Conservation (phyloP, 345 rosid genomes). For the Carallia brachiata region DNA sequence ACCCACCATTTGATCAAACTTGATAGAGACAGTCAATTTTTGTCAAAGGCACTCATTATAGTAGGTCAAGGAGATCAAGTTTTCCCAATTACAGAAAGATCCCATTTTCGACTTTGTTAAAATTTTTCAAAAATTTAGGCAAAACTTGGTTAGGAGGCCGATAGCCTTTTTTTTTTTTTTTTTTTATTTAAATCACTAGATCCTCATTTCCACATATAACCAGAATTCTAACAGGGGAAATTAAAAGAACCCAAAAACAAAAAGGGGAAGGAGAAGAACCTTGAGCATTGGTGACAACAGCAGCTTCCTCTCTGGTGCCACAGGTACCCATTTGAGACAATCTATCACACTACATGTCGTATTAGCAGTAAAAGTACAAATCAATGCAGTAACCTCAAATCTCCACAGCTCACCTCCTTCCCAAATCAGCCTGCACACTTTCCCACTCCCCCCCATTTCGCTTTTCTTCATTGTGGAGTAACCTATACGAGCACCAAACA, state of each 20-base stretch:
- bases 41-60: too few relatives aligned
- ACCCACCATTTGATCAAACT: too few relatives aligned
- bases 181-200: too few relatives aligned
- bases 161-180: too few relatives aligned
- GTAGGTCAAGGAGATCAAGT: too few relatives aligned
- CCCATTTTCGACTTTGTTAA: too few relatives aligned
- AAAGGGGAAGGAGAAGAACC: slow-evolving; percentile 31
- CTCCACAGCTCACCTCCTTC: neutral
- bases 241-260: neutral
- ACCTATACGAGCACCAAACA: neutral
- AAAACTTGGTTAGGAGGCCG: too few relatives aligned
- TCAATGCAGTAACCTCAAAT: neutral
- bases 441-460: neutral
- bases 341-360: neutral
- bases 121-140: too few relatives aligned
- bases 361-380: neutral
- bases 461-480: neutral
- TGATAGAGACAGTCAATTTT: too few relatives aligned
- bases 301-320: slow-evolving; percentile 94
- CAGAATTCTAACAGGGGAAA: neutral
- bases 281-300: slow-evolving; percentile 79
- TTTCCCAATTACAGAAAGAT: too few relatives aligned
- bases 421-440: neutral
- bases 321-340: slow-evolving; percentile 74
- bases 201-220: too few relatives aligned